Evolutionary conservation across 2,329 filamentous ascomycete genomes (phyloP).

Genomic region (Diaporthe australafricana): DNA sequence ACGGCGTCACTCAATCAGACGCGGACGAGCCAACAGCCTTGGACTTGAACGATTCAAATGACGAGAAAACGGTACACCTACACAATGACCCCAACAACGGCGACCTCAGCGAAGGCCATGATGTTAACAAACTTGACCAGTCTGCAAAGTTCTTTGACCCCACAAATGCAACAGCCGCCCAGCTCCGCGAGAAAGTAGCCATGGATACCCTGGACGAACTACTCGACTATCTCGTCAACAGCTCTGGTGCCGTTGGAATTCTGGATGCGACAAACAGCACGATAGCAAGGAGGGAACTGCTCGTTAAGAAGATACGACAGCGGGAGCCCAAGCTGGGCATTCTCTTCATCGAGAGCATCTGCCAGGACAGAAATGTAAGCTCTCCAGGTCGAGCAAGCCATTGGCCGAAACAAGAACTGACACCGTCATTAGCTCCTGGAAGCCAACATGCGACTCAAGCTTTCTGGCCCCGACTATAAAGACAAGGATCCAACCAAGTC

Average conservation of each 20-base stretch:
- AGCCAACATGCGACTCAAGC: slow-evolving; percentile 96
- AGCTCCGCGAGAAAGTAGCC: slow-evolving; percentile 90
- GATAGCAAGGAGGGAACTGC: slow-evolving; percentile 81
- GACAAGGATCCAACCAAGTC: slow-evolving; percentile 90
- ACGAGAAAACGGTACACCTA: slow-evolving; percentile 34
- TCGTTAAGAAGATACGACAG: slow-evolving; percentile 85
- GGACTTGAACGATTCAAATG: slow-evolving; percentile 48
- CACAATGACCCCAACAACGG: slow-evolving; percentile 24
- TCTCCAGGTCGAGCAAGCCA: neutral
- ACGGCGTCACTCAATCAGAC: slow-evolving; percentile 58
- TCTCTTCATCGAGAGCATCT: slow-evolving; percentile 95
- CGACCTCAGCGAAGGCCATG: slow-evolving; percentile 27
- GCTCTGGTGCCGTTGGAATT: slow-evolving; percentile 91
- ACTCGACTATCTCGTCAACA: slow-evolving; percentile 85
- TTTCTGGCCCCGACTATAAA: slow-evolving; percentile 95
- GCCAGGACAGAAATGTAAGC: slow-evolving; percentile 77
- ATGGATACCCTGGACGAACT: slow-evolving; percentile 93
- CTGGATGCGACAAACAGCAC: slow-evolving; percentile 98
- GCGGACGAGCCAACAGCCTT: slow-evolving; percentile 54
- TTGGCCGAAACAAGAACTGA: neutral
- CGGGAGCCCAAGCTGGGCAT: slow-evolving; percentile 90
- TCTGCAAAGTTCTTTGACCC: slow-evolving; percentile 96
- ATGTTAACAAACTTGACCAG: slow-evolving; percentile 75
- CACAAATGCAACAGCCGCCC: slow-evolving; percentile 82
- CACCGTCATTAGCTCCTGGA: slow-evolving; percentile 73